A percentile compares a stretch with the other conserved stretches of the same genome.
phyloP scores from a whole-genome alignment of 1,284 basidiomycete genomes.

The Sutorius eximius region DNA sequence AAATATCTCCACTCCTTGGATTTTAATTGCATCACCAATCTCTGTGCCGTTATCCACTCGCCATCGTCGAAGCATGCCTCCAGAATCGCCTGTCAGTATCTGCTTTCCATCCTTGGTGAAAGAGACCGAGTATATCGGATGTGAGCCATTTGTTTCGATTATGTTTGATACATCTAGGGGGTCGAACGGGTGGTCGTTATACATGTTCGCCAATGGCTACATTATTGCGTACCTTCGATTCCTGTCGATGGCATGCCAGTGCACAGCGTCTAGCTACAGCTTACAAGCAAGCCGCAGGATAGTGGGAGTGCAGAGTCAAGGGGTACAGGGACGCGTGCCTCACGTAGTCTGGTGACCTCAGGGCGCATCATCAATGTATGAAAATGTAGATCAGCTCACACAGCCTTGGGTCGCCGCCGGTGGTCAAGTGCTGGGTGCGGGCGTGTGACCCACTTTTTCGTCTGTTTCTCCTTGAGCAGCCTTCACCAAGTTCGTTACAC shows the following conservation, averaged over 20 bases:
- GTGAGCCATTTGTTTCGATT: not conserved
- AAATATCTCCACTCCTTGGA: not conserved
- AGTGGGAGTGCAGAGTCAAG: not conserved
- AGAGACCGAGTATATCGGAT: not conserved
- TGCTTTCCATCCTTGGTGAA: constrained; percentile 3
- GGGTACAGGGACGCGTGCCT: not conserved
- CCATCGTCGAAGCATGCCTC: constrained; percentile 5
- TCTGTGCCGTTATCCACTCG: not conserved
- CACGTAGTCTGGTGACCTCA: too few species aligned
- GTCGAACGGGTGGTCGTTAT: not conserved
- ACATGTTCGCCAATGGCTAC: not conserved
- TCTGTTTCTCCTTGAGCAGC: too few species aligned
- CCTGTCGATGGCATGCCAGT: not conserved
- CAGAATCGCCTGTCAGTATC: not conserved
- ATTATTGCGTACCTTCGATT: not conserved
- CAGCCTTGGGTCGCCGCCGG: not conserved
- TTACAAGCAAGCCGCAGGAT: not conserved
- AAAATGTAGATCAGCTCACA: too few species aligned
- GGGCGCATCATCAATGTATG: too few species aligned
- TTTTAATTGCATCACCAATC: not conserved
- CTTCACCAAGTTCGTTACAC: too few species aligned
- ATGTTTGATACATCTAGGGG: not conserved
- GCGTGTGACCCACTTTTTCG: too few species aligned
- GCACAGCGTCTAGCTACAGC: not conserved
- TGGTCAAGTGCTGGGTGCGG: too few species aligned